Conservation (phyloP, 208 protist species). For the Trypanosoma lewisi region DNA sequence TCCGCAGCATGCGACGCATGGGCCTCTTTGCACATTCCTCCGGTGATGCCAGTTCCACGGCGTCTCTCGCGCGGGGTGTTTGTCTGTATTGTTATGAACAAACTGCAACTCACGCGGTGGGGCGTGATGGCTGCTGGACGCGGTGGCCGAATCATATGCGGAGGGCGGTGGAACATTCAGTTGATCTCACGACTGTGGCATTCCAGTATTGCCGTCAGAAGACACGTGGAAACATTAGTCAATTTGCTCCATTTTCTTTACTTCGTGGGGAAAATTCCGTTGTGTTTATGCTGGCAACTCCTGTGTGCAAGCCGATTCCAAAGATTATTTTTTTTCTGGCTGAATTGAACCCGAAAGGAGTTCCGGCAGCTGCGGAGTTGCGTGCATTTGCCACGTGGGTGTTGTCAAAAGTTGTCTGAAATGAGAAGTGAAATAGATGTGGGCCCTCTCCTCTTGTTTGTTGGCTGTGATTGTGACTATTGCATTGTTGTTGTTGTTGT, state of each 20-base stretch:
- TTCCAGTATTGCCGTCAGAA: not conserved
- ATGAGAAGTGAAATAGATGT: not conserved
- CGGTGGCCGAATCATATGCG: slow-evolving; percentile 15
- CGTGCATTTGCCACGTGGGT: slow-evolving; percentile 46
- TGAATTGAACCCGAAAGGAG: slow-evolving; percentile 18
- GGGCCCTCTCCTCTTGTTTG: slow-evolving; percentile 7
- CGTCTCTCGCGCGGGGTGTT: slow-evolving; percentile 1
- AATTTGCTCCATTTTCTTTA: slow-evolving; percentile 17
- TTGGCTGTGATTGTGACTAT: not conserved
- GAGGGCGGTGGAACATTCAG: slow-evolving; percentile 1
- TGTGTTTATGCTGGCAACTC: slow-evolving; percentile 23
- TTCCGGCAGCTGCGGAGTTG: slow-evolving; percentile 17
- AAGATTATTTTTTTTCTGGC: slow-evolving; percentile 18
- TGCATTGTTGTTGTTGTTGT: not conserved
- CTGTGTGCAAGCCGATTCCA: slow-evolving; percentile 18
- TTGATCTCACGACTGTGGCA: not conserved
- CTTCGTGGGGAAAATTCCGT: slow-evolving; percentile 15
- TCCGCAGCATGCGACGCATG: slow-evolving; percentile 10
- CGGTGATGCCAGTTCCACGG: not conserved
- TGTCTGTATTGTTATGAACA: slow-evolving; percentile 11
- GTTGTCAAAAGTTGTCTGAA: slow-evolving; percentile 32
- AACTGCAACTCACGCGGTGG: not conserved
- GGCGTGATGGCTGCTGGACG: not conserved
- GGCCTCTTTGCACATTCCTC: slow-evolving; percentile 17
- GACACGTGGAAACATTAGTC: not conserved